Base-by-base conservation (phyloP, 352 stramenopile species). In the Globisporangium splendens region DNA sequence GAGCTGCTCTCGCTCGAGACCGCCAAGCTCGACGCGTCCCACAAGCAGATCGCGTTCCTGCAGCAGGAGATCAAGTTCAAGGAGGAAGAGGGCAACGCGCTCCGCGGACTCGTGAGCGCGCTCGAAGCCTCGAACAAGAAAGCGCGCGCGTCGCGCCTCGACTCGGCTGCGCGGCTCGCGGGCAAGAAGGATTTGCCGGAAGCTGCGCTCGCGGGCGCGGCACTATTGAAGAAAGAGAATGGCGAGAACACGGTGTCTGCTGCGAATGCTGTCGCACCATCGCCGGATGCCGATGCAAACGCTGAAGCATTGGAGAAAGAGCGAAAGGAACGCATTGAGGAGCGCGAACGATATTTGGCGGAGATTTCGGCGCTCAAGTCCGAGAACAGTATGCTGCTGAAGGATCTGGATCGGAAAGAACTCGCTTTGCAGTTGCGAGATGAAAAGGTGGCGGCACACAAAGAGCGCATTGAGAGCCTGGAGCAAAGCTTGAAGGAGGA, bases 21-120 rank as follows among this genome's bases (percentile, higher is more conserved):
- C n/a, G 75, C 76, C 28, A 94, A 94, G 62, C 70, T 94, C n/a
- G 82, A 94, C 52, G 73, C 79, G 15, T 83, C 78, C 0, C 82
- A 92, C 65, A 91, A 92, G 60, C 84, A 92, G 56, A 88, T 94
- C 33, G 77, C 78, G 11, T 92, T 90, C 49, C 59, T 92, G 50
- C 80, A 94, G 62, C 79, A 94, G 64, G 79, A 92, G 61, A 87
- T 92, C 59, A 88, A 89, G 66, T 92, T 91, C 52, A 91, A 92
- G 57, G 82, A 89, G 48, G 84, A 91, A 51, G 84, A 94, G 58
- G 83, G 73, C 51, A 73, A 81, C 33, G 84, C 82, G n/a, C 62
- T 94, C 51, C 60, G 80, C 6, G 79, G 81, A 0, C 74, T 94
- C 21, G 82, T 94, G 54, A 87, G 67, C 42, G 82, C 82, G 33